Evolutionary conservation across 1,284 basidiomycete species (phyloP), one percentile per base, ranked within the genome.

Genomic region (Bjerkandera adusta): DNA sequence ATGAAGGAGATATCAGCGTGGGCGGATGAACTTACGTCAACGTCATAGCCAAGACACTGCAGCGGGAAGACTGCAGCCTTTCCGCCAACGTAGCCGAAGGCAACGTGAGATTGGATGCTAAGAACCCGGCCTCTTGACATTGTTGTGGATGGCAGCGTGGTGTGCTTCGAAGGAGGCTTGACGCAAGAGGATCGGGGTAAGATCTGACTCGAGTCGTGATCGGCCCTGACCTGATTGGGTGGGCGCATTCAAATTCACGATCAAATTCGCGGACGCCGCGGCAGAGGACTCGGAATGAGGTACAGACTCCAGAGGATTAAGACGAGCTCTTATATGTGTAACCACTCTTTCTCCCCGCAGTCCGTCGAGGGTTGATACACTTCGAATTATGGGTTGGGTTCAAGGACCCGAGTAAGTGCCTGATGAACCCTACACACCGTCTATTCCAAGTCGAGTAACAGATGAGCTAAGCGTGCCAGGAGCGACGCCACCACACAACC

Each of bases 41-140:
- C 94, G 56, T 99, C 94, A 69, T 90, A 98, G 20, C 94, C 96
- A 36, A 98, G 79, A 50, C 92, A 85, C 67, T 98, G 95, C 12
- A 98, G 76, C 0, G 96, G 95, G 62, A 99, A 97, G 0, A 92
- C 88, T 0, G 96, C 96, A 2, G 95, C 92, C 76, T 95, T 94
- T 58, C 80, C 80, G 59, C 95, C 95, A n/a, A 97, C 96, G 63
- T 96, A 98, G 47, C 96, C 96, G 55, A 86, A 92, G 2, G 89
- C 83, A 48, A 98, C 96, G 60, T 99, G 96, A 1, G 89, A 92
- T 63, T 98, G 96, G 38, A 98, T 81, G 63, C 86, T 88, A 26
- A 91, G 67, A n/a, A 91, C 72, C 35, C 84, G 71, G 22, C 52
- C 52, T 39, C 52, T 55, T 39, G 62, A 52, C 64, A 66, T 66